Base-by-base conservation (phyloP, 1,139 yeast genomes). In the Yamadazyma triangularis region DNA sequence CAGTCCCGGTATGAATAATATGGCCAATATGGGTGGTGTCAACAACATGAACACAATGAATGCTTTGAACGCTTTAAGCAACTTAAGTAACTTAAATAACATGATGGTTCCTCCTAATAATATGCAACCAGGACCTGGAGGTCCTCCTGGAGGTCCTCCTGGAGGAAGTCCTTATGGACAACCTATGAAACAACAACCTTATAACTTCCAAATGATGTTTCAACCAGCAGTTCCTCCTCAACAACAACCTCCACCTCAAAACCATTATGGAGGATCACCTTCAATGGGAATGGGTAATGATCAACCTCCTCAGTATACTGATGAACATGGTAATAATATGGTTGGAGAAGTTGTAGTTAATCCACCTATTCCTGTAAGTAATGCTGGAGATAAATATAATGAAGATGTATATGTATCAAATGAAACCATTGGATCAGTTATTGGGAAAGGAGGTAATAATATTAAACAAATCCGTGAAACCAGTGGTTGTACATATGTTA, bases 371-470 rank as follows among this genome's bases (percentile, higher is more conserved):
- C 67, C 53, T 29, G 48, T 55, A 2, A 67, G 66, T 8, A 45
- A 53, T 15, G 23, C 11, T 14, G 56, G 60, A 11, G 80, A 77
- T 37, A 73, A 72, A 44, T 64, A 67, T 40, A 71, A 73, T 36
- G 88, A 84, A 53, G 89, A 83, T 39, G 64, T 86, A 3, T 79
- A 62, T 44, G 87, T 87, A 27, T 89, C 94, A 23, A 82, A 83
- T 48, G 73, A 74, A 27, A 80, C 70, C 54, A 89, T 86, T 29
- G 96, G 96, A 0, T 77, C 86, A 23, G 82, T 87, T 13, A 87
- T 87, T 42, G 96, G 96, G 6, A 84, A 80, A 56, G 87, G 87
- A 24, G 96, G 96, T 15, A 77, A 79, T 48, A 84, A 80, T 47
- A 82, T 87, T 36, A 84, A 80, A 48, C 87, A 83, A 40, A 80